A percentile compares a stretch with the other conserved stretches of the same genome.
Conservation (phyloP, 2,329 filamentous ascomycete genomes). For the Trichophyton simii region DNA sequence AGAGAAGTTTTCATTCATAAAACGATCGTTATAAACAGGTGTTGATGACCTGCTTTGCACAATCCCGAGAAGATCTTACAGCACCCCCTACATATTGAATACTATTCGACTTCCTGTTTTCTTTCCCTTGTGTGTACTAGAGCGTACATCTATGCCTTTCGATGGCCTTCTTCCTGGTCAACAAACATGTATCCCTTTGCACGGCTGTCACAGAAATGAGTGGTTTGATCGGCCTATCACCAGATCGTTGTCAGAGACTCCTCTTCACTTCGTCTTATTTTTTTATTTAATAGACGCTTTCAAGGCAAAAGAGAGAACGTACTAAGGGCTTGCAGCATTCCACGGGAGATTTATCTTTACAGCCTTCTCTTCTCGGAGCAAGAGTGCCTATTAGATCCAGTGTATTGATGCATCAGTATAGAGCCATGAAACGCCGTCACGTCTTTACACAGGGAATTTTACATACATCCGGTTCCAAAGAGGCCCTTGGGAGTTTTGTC, state of each 20-base stretch:
- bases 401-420: background rate
- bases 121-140: background rate
- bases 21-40: background rate
- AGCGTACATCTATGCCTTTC: background rate
- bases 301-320: background rate
- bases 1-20: background rate
- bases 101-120: background rate
- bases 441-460: background rate
- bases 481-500: slow-evolving; percentile 1
- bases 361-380: slow-evolving; percentile 10
- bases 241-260: background rate
- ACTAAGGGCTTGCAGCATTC: slow-evolving; percentile 11
- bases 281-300: no score
- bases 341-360: slow-evolving; percentile 5
- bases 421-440: background rate
- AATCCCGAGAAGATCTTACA: background rate
- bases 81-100: background rate
- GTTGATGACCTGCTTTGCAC: background rate
- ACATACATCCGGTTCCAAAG: slow-evolving; percentile 8
- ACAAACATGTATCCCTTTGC: slow-evolving; percentile 2
- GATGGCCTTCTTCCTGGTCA: background rate
- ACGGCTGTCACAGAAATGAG: slow-evolving; percentile 6
- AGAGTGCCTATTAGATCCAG: background rate
- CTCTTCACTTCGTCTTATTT: background rate
- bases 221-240: slow-evolving; percentile 1